Evolutionary conservation across 2,329 filamentous ascomycete species (phyloP), one percentile per base, ranked within the genome.

Genomic region (Paecilomyces sp.): DNA sequence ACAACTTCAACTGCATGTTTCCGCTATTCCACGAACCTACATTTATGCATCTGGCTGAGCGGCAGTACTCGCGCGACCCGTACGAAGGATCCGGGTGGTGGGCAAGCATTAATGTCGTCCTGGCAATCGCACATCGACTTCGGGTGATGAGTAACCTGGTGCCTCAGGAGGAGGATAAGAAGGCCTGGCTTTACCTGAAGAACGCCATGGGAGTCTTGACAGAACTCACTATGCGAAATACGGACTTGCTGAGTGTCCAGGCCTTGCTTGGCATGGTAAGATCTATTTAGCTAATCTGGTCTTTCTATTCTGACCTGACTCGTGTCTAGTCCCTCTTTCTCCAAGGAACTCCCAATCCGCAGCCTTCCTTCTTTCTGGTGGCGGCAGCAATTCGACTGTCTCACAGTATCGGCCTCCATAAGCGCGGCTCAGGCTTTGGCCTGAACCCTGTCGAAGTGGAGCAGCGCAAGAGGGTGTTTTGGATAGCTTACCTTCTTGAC

Each of bases 1-100:
- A 96, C 70, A 97, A 97, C 76, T 97, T 99, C 82, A 99, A 99
- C 79, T 94, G 91, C 85, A 93, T 97, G 85, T 96, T 97, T 71
- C 94, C 94, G 5, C 81, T 99, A 3, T 99, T 96, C 70, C 94
- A 99, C 74, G 92, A 97, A 73, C 92, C 93, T 1, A 97, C 94
- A 0, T 99, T 99, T 71, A 97, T 97, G 91, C 92, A 97, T 71
- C 81, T 97, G 4, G 92, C 97, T 33, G 92, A 97, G 70, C 87
- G 89, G 66, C 93, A 97, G 72, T 99, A 97, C 75, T 95, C 92
- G 0, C 80, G 87, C 56, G 90, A 97, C 66, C 93, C 93, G 0
- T 97, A 97, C 66, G 88, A 96, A 71, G 92, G 93, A 30, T 95
- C 92, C 5, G 94, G 94, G 2, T 99, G 94, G 94, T 99, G 94